Conservation (phyloP, 2,329 filamentous ascomycete genomes). For the Pestalotiopsis sp. region DNA sequence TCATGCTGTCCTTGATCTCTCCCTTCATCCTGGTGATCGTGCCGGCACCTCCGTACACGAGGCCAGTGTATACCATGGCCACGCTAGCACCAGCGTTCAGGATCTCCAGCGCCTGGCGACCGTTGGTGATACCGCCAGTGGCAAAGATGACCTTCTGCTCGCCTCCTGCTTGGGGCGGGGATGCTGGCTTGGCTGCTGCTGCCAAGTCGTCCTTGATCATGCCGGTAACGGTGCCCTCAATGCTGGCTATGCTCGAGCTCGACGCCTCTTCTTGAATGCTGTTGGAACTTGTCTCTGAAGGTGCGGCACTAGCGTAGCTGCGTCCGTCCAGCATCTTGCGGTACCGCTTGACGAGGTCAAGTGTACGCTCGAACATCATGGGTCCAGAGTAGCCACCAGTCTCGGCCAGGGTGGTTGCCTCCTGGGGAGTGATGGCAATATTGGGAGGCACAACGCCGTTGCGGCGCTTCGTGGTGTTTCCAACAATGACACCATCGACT, state of each 20-base stretch:
- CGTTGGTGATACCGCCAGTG: constrained; percentile 89
- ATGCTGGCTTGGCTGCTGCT: constrained; percentile 60
- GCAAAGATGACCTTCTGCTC: constrained; percentile 84
- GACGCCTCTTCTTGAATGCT: constrained; percentile 30
- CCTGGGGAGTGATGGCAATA: constrained; percentile 64
- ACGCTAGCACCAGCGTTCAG: constrained; percentile 88
- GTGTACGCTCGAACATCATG: constrained; percentile 80
- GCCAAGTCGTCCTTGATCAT: constrained; percentile 26
- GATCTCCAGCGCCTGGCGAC: constrained; percentile 78
- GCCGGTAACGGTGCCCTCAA: constrained; percentile 35
- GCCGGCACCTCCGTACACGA: constrained; percentile 66
- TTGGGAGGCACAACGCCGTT: constrained; percentile 70
- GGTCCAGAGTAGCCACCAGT: constrained; percentile 91
- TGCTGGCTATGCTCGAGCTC: constrained; percentile 34
- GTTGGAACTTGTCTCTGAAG: constrained; percentile 7
- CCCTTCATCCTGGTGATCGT: constrained; percentile 67
- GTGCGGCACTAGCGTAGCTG: constrained; percentile 37
- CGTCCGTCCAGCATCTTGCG: constrained; percentile 65
- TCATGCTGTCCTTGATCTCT: constrained; percentile 55
- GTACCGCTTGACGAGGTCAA: constrained; percentile 80
- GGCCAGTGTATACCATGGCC: constrained; percentile 86
- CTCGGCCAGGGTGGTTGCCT: constrained; percentile 71
- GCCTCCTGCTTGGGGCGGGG: constrained; percentile 81
- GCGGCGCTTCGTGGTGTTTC: constrained; percentile 91
- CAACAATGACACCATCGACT: constrained; percentile 94